These are phyloP conservation scores for Diplotaxis tenuifolia DNA, from an alignment of 345 rosid species.

Conservation along the genomic window DNA sequence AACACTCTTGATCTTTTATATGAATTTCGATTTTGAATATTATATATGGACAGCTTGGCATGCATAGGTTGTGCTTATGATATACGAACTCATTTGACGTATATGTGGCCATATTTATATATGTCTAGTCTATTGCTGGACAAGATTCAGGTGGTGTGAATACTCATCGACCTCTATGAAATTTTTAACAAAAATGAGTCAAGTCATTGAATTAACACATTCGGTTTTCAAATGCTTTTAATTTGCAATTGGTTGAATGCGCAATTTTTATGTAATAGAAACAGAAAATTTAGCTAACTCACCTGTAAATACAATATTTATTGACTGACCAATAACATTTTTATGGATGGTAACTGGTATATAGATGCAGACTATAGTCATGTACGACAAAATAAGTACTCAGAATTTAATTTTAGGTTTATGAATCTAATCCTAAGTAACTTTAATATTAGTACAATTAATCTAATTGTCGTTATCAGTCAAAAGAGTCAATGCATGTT, in stretches of 20 bases:
- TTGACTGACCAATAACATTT: neutral
- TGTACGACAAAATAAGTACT: neutral
- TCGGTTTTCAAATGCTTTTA: neutral
- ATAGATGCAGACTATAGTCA: neutral
- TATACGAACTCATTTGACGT: neutral
- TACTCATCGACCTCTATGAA: neutral
- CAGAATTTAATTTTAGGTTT: neutral
- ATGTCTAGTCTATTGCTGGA: neutral
- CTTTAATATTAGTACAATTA: neutral
- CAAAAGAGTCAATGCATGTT: neutral
- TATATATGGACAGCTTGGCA: too few species aligned
- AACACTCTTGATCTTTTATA: too few species aligned
- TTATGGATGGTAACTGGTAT: neutral
- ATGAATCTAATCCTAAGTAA: neutral
- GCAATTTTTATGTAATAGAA: neutral
- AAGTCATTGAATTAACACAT: neutral
- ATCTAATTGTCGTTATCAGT: constrained; percentile 7
- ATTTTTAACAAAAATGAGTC: neutral
- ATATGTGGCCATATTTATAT: neutral
- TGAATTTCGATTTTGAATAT: too few species aligned
- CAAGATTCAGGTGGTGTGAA: neutral
- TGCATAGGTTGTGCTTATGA: neutral
- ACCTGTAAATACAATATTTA: neutral
- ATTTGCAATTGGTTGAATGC: neutral
- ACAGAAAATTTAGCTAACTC: neutral